Evolutionary conservation across 495 filamentous ascomycete genomes (phyloP).

Genomic region (Aspergillus sclerotioniger): DNA sequence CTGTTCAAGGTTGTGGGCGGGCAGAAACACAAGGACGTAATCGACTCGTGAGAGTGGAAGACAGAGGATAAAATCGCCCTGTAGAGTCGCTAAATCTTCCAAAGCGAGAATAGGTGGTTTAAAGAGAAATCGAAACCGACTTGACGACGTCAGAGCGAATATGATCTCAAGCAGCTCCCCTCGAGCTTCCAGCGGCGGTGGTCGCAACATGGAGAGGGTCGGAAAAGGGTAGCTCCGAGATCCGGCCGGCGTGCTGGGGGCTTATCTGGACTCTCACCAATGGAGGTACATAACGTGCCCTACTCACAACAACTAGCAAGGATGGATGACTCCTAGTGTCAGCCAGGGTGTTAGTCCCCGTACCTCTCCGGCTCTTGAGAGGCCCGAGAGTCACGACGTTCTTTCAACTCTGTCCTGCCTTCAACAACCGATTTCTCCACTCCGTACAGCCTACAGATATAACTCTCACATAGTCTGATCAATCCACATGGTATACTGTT

Average conservation of each 20-base stretch:
- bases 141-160: background rate
- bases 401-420: background rate
- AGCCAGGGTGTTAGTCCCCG: background rate
- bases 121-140: background rate
- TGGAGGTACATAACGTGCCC: background rate
- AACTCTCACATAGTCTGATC: background rate
- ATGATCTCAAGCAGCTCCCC: constrained; percentile 27
- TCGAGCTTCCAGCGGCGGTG: constrained; percentile 28
- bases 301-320: background rate
- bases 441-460: too few species aligned
- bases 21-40: background rate
- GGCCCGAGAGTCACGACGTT: background rate
- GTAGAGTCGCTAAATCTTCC: background rate
- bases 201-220: constrained; percentile 22
- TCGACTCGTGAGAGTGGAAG: background rate
- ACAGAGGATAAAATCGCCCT: background rate
- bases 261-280: background rate
- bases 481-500: background rate
- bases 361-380: background rate
- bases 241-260: constrained; percentile 5
- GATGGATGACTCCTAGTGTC: background rate
- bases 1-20: constrained; percentile 1
- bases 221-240: constrained; percentile 35
- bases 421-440: background rate
- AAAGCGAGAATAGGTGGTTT: background rate